These are phyloP conservation scores for Verticillium nonalfalfae DNA, from an alignment of 2,329 filamentous ascomycete species.

Conservation along the genomic window DNA sequence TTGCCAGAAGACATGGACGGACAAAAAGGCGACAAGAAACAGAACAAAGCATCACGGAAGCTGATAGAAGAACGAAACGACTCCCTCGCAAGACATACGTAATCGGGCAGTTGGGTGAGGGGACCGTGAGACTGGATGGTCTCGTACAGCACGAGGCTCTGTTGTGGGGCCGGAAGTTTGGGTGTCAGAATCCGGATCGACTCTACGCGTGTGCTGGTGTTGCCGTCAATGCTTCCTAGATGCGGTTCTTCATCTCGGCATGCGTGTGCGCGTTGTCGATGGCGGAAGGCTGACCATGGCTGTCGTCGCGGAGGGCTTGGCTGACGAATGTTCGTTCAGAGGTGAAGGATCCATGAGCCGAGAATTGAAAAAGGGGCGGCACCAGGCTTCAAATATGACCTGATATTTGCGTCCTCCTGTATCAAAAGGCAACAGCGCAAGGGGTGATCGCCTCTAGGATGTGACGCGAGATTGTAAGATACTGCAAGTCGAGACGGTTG, in stretches of 20 bases:
- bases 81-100: neutral
- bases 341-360: neutral
- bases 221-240: neutral
- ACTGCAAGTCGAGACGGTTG: neutral
- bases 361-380: constrained; percentile 2
- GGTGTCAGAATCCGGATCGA: neutral
- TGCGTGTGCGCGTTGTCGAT: neutral
- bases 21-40: neutral
- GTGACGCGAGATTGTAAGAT: neutral
- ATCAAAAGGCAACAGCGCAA: neutral
- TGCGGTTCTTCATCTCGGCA: neutral
- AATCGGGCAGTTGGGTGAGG: neutral
- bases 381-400: constrained; percentile 8
- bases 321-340: neutral
- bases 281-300: neutral
- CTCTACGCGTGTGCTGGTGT: neutral
- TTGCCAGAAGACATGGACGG: neutral
- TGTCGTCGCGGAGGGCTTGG: neutral
- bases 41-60: neutral
- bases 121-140: neutral
- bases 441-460: neutral
- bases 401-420: constrained; percentile 7
- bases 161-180: neutral
- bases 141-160: neutral
- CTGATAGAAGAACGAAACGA: neutral